Evolutionary conservation across 2,329 filamentous ascomycete species (phyloP).

Genomic region (Paracoccidioides lutzii): DNA sequence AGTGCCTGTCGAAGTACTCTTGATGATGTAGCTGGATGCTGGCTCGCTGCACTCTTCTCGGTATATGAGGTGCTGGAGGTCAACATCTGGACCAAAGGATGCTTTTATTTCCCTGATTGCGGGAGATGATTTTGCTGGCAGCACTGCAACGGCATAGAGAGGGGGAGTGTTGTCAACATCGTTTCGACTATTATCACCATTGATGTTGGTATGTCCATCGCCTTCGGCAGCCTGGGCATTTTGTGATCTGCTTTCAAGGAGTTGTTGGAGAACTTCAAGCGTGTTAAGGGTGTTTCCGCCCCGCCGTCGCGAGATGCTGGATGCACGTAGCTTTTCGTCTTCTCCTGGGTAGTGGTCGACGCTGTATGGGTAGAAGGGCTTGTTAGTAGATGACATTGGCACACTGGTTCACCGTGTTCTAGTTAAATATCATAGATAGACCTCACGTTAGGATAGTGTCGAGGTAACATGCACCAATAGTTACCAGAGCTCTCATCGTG

Average conservation of each 20-base stretch:
- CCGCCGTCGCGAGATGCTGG: slow-evolving; percentile 44
- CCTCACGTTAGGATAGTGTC: slow-evolving; percentile 53
- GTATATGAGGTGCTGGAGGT: slow-evolving; percentile 47
- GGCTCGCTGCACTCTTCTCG: slow-evolving; percentile 42
- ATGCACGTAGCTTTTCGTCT: slow-evolving; percentile 60
- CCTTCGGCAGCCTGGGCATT: not conserved
- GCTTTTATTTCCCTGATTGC: slow-evolving; percentile 41
- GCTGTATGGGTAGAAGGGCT: slow-evolving; percentile 25
- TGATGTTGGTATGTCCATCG: too few relatives aligned
- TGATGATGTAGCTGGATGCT: slow-evolving; percentile 57
- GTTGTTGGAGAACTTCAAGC: slow-evolving; percentile 56
- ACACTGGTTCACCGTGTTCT: not conserved
- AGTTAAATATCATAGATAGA: not conserved
- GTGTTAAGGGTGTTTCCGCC: slow-evolving; percentile 64
- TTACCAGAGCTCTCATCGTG: slow-evolving; percentile 43
- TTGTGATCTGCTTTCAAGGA: slow-evolving; percentile 26
- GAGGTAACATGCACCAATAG: slow-evolving; percentile 53
- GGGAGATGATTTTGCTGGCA: slow-evolving; percentile 42
- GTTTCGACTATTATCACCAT: too few relatives aligned
- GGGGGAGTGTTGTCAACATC: slow-evolving; percentile 5
- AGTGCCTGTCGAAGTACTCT: slow-evolving; percentile 45
- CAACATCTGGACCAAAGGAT: slow-evolving; percentile 40
- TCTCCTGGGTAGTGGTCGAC: slow-evolving; percentile 55
- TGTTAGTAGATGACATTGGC: not conserved
- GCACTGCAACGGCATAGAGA: slow-evolving; percentile 31